A percentile compares a stretch with the other conserved stretches of the same genome.
Evolutionary conservation across 2,329 filamentous ascomycete genomes (phyloP).

Genomic region (Pezicula carpinea): DNA sequence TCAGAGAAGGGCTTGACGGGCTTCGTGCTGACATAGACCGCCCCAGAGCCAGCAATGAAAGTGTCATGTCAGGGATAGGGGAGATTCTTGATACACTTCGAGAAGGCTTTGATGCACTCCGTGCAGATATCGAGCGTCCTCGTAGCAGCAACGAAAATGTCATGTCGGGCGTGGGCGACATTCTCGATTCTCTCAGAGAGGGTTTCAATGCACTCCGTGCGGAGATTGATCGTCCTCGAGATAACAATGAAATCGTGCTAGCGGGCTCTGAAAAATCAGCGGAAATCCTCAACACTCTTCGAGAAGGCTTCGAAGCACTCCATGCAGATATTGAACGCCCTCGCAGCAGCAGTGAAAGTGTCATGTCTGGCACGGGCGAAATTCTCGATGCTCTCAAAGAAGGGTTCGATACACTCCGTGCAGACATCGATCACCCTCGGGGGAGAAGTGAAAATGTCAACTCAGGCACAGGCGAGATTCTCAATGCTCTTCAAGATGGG

Average conservation of each 20-base stretch:
- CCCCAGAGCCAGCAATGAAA: slow-evolving; percentile 20
- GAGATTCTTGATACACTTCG: slow-evolving; percentile 58
- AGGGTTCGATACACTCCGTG: slow-evolving; percentile 72
- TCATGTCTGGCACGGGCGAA: slow-evolving; percentile 65
- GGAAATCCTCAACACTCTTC: slow-evolving; percentile 33
- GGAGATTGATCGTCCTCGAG: slow-evolving; percentile 57
- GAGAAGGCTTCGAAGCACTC: slow-evolving; percentile 68
- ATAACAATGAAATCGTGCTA: slow-evolving; percentile 12
- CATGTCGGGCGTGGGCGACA: slow-evolving; percentile 55
- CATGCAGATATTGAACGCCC: slow-evolving; percentile 63
- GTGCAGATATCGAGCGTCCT: slow-evolving; percentile 61
- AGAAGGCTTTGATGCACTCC: slow-evolving; percentile 68
- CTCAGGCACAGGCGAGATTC: slow-evolving; percentile 74
- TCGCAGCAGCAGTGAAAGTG: slow-evolving; percentile 17
- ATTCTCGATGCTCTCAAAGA: slow-evolving; percentile 74
- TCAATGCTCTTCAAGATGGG: slow-evolving; percentile 87
- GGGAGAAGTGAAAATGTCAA: slow-evolving; percentile 17
- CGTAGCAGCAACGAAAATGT: slow-evolving; percentile 18
- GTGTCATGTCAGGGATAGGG: slow-evolving; percentile 56
- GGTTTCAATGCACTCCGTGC: slow-evolving; percentile 73
- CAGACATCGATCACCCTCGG: slow-evolving; percentile 58
- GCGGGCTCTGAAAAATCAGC: too few species aligned
- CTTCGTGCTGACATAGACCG: slow-evolving; percentile 69
- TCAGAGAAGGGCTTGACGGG: slow-evolving; percentile 68
- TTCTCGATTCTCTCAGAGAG: slow-evolving; percentile 70